phyloP scores from a whole-genome alignment of 345 rosid species.

The Eucalyptus cloeziana region DNA sequence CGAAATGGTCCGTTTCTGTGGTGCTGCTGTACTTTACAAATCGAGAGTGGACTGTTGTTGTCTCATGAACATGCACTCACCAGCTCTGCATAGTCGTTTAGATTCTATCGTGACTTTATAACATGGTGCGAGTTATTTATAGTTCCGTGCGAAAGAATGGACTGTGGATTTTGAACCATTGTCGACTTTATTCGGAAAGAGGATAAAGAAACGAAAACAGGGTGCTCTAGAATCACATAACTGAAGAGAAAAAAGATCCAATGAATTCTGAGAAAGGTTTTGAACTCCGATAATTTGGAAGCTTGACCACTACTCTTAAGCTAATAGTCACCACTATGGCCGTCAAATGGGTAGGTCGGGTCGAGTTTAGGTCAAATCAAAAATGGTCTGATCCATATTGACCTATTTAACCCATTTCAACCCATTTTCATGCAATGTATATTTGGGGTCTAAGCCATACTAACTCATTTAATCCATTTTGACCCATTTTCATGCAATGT shows the following conservation, averaged over 20 bases:
- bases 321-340: neutral
- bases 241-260: neutral
- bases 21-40: neutral
- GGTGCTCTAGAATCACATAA: neutral
- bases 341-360: no score
- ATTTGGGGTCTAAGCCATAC: no score
- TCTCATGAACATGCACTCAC: neutral
- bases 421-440: no score
- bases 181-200: neutral
- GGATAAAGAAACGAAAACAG: neutral
- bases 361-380: fast-evolving
- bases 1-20: neutral
- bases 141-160: neutral
- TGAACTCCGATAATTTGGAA: neutral
- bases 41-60: neutral
- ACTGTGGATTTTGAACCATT: neutral
- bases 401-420: no score
- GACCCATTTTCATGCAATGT: fast-evolving
- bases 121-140: neutral
- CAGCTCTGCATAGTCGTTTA: neutral
- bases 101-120: neutral
- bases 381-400: no score
- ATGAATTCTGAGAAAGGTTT: neutral
- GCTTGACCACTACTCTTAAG: neutral
- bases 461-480: fast-evolving